A percentile compares a stretch with the other conserved stretches of the same genome.
These are phyloP conservation scores for Leptographium wingfieldii DNA, from an alignment of 2,329 filamentous ascomycete genomes.

Conservation along the genomic window DNA sequence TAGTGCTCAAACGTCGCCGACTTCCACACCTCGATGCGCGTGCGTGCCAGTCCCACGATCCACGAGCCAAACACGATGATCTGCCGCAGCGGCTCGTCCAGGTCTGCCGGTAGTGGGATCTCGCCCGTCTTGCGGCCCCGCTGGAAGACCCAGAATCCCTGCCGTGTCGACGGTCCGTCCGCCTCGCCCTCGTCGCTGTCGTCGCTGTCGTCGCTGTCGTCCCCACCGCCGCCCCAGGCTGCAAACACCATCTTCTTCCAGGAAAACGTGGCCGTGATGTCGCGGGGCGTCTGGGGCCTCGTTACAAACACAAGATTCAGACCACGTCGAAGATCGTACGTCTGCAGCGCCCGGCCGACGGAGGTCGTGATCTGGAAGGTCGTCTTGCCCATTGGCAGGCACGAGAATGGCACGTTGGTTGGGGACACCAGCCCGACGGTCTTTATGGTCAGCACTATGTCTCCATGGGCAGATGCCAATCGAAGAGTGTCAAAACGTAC, in stretches of 20 bases:
- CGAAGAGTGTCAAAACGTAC: slow-evolving; percentile 39
- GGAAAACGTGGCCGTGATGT: slow-evolving; percentile 75
- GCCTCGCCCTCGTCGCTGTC: background rate
- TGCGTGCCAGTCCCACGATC: slow-evolving; percentile 69
- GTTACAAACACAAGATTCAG: slow-evolving; percentile 91
- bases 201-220: background rate
- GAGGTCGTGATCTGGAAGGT: slow-evolving; percentile 97
- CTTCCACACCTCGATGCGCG: slow-evolving; percentile 82
- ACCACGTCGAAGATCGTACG: slow-evolving; percentile 83
- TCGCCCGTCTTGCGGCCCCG: slow-evolving; percentile 74
- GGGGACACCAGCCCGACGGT: slow-evolving; percentile 90
- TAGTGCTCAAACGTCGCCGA: slow-evolving; percentile 75
- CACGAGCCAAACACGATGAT: slow-evolving; percentile 80
- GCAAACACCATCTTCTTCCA: slow-evolving; percentile 82
- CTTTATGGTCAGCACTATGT: slow-evolving; percentile 30
- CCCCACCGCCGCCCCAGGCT: slow-evolving; percentile 60
- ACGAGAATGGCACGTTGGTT: slow-evolving; percentile 79
- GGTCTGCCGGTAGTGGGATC: slow-evolving; percentile 52
- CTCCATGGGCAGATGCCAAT: background rate
- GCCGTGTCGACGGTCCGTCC: slow-evolving; percentile 14
- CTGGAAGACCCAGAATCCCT: slow-evolving; percentile 85
- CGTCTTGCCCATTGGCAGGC: slow-evolving; percentile 77
- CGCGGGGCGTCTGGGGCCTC: slow-evolving; percentile 71
- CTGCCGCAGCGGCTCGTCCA: slow-evolving; percentile 59
- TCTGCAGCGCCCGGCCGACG: slow-evolving; percentile 79